Conservation (phyloP, 192 early-diverging fungal genomes). For the Martensiomyces pterosporus region DNA sequence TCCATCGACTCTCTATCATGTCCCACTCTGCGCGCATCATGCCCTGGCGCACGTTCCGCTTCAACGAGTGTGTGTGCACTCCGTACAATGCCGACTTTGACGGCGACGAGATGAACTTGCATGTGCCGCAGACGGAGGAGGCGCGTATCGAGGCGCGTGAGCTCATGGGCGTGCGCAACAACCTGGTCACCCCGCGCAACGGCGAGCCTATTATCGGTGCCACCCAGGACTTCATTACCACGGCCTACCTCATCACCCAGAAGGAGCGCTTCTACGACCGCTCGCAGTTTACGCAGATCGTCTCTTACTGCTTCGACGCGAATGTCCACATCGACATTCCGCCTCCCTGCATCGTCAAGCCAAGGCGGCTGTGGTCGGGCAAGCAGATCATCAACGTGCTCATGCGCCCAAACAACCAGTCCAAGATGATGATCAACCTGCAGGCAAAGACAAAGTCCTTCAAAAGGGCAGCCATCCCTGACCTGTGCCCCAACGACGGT, state of each 20-base stretch:
- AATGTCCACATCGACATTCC: constrained; percentile 84
- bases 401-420: constrained; percentile 74
- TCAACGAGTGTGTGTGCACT: constrained; percentile 99
- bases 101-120: constrained; percentile 99
- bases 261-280: constrained; percentile 97
- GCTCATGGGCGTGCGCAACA: constrained; percentile 95
- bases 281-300: constrained; percentile 86
- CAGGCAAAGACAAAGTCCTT: constrained; percentile 83
- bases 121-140: constrained; percentile 99
- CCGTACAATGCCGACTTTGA: constrained; percentile 99
- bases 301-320: constrained; percentile 88
- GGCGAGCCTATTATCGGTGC: constrained; percentile 98
- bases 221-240: constrained; percentile 99
- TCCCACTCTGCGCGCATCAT: constrained; percentile 86
- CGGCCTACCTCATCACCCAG: constrained; percentile 86
- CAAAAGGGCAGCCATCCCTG: constrained; percentile 54
- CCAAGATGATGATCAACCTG: constrained; percentile 74
- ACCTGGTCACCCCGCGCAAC: constrained; percentile 96
- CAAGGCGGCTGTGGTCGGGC: constrained; percentile 89
- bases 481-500: constrained; percentile 87
- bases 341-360: constrained; percentile 88
- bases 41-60: constrained; percentile 97
- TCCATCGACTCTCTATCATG: constrained; percentile 97
- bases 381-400: constrained; percentile 92
- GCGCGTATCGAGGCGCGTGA: constrained; percentile 93